These are phyloP conservation scores for Alternaria longipes DNA, from an alignment of 2,329 filamentous ascomycete species.

Conservation along the genomic window DNA sequence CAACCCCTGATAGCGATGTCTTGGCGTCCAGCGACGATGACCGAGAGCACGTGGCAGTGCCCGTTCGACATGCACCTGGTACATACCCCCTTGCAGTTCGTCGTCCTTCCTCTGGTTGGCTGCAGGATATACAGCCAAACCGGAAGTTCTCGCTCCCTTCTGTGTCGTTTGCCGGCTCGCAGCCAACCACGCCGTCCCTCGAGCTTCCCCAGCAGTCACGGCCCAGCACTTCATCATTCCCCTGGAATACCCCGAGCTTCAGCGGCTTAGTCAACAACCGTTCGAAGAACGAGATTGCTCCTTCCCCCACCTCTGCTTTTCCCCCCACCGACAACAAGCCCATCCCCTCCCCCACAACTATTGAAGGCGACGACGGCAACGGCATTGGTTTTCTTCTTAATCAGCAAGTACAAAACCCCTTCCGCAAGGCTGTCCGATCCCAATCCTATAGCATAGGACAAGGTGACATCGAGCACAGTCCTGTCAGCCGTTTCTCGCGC, in stretches of 20 bases:
- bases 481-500: constrained; percentile 59
- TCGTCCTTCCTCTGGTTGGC: constrained; percentile 65
- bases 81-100: constrained; percentile 36
- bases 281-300: constrained; percentile 45
- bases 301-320: constrained; percentile 46
- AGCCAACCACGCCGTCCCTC: constrained; percentile 79
- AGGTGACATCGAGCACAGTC: constrained; percentile 65
- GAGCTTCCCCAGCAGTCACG: constrained; percentile 63
- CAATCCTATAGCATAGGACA: constrained; percentile 97
- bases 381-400: constrained; percentile 48
- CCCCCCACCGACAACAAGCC: constrained; percentile 35
- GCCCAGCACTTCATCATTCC: constrained; percentile 54
- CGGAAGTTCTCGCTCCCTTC: constrained; percentile 79
- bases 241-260: constrained; percentile 54
- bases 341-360: constrained; percentile 40
- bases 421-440: constrained; percentile 91
- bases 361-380: constrained; percentile 61
- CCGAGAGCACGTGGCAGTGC: constrained; percentile 63
- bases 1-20: constrained; percentile 93
- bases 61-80: constrained; percentile 31
- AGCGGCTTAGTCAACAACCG: constrained; percentile 28
- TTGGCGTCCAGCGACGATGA: constrained; percentile 96
- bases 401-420: constrained; percentile 77
- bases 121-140: constrained; percentile 77
- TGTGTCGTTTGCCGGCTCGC: constrained; percentile 77